Evolutionary conservation across 192 early-diverging fungal species (phyloP).

Genomic region (Allomyces macrogynus): DNA sequence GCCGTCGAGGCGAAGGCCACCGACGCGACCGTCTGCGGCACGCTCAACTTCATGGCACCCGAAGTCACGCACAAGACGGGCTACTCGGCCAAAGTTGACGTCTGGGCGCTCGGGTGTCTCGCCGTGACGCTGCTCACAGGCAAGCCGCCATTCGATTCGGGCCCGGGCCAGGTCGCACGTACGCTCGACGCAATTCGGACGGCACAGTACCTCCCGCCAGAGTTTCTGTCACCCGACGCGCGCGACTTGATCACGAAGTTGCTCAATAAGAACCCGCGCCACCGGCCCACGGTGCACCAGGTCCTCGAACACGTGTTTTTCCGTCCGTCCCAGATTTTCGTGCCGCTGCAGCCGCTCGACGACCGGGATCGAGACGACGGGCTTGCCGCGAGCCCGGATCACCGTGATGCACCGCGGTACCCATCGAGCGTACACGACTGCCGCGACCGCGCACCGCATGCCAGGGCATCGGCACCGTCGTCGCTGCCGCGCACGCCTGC

Average conservation of each 20-base stretch:
- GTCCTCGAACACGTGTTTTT: not conserved
- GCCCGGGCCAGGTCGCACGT: not conserved
- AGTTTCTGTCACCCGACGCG: not conserved
- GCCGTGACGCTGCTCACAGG: conserved; percentile 7
- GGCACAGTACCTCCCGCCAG: not conserved
- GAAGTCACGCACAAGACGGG: conserved; percentile 6
- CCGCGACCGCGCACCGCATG: too few species aligned
- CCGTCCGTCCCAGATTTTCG: too few species aligned
- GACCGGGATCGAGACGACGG: too few species aligned
- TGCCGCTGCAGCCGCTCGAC: too few species aligned
- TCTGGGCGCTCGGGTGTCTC: conserved; percentile 6
- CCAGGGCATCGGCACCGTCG: too few species aligned
- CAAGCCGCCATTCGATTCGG: conserved; percentile 6
- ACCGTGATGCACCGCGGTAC: too few species aligned
- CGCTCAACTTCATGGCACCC: conserved; percentile 6
- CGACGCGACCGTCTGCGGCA: not conserved
- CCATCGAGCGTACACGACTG: too few species aligned
- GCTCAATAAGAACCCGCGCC: not conserved
- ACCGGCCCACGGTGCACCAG: not conserved
- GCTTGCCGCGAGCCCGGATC: too few species aligned
- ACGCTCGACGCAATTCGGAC: not conserved
- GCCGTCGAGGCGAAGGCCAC: conserved; percentile 9
- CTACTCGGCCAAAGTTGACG: conserved; percentile 10
- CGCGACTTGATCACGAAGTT: not conserved
- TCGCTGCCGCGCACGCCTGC: too few species aligned